A percentile compares a stretch with the other conserved stretches of the same genome.
Evolutionary conservation across 768 basidiomycete genomes (phyloP).

Genomic region (Pleurotus pulmonarius): DNA sequence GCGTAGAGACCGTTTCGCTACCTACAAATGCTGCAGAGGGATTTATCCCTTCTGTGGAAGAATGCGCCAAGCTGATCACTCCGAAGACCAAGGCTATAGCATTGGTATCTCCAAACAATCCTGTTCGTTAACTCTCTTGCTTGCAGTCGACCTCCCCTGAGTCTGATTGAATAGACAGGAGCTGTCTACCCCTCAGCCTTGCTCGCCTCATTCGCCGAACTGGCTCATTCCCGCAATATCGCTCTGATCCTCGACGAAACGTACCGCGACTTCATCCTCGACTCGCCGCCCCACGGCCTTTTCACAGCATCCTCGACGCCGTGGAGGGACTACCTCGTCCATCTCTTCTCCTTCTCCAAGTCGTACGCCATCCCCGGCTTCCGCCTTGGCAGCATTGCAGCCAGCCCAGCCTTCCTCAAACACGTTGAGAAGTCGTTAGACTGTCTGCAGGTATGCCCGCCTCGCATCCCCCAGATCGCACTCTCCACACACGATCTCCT

Average conservation of each 20-base stretch:
- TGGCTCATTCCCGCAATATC: slow-evolving; percentile 51
- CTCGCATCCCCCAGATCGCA: slow-evolving; percentile 68
- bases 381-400: slow-evolving; percentile 69
- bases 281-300: slow-evolving; percentile 46
- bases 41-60: slow-evolving; percentile 57
- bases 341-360: slow-evolving; percentile 81
- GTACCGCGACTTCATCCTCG: slow-evolving; percentile 75
- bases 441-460: slow-evolving; percentile 77
- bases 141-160: background rate
- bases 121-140: slow-evolving; percentile 29
- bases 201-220: slow-evolving; percentile 52
- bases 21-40: slow-evolving; percentile 43
- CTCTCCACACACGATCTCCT: slow-evolving; percentile 47
- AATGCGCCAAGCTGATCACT: slow-evolving; percentile 51
- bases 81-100: slow-evolving; percentile 63
- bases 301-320: slow-evolving; percentile 31
- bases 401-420: slow-evolving; percentile 49
- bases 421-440: slow-evolving; percentile 59
- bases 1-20: slow-evolving; percentile 55
- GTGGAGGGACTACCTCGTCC: slow-evolving; percentile 64
- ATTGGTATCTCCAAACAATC: slow-evolving; percentile 78
- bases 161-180: slow-evolving; percentile 47
- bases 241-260: slow-evolving; percentile 86
- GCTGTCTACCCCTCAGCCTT: slow-evolving; percentile 58
- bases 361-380: slow-evolving; percentile 80